Base-by-base conservation (phyloP, 495 filamentous ascomycete genomes). In the Rhizodiscina lignyota region DNA sequence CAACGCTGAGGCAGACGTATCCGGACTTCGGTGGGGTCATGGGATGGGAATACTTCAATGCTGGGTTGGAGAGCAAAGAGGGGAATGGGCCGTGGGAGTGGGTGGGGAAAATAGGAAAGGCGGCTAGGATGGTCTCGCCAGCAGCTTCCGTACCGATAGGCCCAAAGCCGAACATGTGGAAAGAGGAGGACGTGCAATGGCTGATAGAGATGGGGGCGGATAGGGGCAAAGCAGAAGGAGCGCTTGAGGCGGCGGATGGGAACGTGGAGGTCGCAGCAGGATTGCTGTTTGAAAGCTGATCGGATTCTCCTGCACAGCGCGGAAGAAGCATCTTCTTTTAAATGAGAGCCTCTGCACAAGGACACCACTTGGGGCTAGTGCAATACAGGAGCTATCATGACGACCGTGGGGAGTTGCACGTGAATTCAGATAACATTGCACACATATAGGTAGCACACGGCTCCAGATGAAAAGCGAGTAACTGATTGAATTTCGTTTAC, bases 251-350 rank as follows among this genome's bases (percentile, higher is more conserved):
- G 17, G 82, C 83, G 12, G 74, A 72, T 16, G 89, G 89, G 4
- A 80, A 96, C 52, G 66, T 94, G 21, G 78, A 94, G 34, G 68
- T 74, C 36, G 89, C 89, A 15, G 85, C 87, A 34, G 77, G 80
- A 29, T 68, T 94, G 32, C 61, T 94, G 40, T 80, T 93, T 52
- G 61, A 74, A 31, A 39, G 36, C 18, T 45, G 28, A 42, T 27
- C 24, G n/a, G n/a, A n/a, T n/a, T n/a, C n/a, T n/a, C n/a, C n/a
- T n/a, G n/a, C n/a, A n/a, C n/a, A n/a, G n/a, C n/a, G n/a, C n/a
- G n/a, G n/a, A n/a, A n/a, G n/a, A n/a, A n/a, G n/a, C n/a, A n/a
- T n/a, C n/a, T n/a, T n/a, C n/a, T n/a, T n/a, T n/a, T n/a, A n/a
- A n/a, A n/a, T n/a, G n/a, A n/a, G n/a, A n/a, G n/a, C n/a, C n/a